Base-by-base conservation (phyloP, 2,329 filamentous ascomycete species). In the Epichloe sibirici region DNA sequence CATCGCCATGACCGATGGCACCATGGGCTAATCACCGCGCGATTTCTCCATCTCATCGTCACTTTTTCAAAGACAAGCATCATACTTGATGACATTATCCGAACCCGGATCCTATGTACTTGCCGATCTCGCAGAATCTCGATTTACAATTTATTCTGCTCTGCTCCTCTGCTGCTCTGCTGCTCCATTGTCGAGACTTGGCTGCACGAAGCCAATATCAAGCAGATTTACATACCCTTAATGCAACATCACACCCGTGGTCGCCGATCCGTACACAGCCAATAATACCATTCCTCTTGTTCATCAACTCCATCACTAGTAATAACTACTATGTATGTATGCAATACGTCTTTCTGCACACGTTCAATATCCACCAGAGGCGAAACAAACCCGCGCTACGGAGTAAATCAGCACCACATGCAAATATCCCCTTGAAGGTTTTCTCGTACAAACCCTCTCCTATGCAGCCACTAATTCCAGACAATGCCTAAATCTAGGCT, bases 1-100 rank as follows among this genome's bases (percentile, higher is more conserved):
- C 53, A 55, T 55, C 47, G 49, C 42, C 31, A 23, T 48, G 53
- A 37, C 47, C 15, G 42, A 55, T 55, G 37, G 31, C 53, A 55
- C 42, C 53, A 54, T 51, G 15, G 17, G 2, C 13, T 28, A 35
- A 28, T 28, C 25, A 28, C 23, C 17, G 12, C 39, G 31, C 5
- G n/a, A 37, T 21, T 45, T 44, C 17, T 4, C 15, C 39, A 25
- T 35, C 28, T 23, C 6, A n/a, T 11, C 28, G 31, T 17, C n/a
- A 23, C 28, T n/a, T 23, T 23, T 38, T 12, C 31, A 21, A 37
- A 15, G 15, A 25, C n/a, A 23, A 42, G 12, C 42, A 44, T 40
- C 46, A 23, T 40, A 7, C n/a, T 12, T 48, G 7, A 38, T 48
- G 34, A 11, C 35, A 48, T 23, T 21, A 25, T 1, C 35, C 17